Base-by-base conservation (phyloP, 495 filamentous ascomycete genomes). In the Acidomyces sp. region DNA sequence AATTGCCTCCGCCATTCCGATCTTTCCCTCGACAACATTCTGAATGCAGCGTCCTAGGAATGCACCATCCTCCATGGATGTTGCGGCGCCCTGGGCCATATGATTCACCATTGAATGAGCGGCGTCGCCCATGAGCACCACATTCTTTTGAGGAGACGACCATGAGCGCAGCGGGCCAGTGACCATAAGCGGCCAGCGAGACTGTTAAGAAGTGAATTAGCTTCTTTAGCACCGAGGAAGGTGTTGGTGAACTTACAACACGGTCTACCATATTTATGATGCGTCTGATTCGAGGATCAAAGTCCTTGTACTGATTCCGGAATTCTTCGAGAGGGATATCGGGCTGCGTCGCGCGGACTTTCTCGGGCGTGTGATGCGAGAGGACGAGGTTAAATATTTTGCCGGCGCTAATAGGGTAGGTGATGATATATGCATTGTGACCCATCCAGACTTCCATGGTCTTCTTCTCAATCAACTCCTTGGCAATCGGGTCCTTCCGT, bases 321-420 rank as follows among this genome's bases (percentile, higher is more conserved):
- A 61, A 40, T n/a, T 59, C 60, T 18, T 54, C 37, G 16, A 59
- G 56, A 33, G 59, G 55, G 3, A 59, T 41, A 15, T 55, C 39
- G 23, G 56, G 34, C 60, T 54, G 10, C 61, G 47, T 12, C 55
- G 46, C 24, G 57, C 43, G 5, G 59, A 52, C 2, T 35, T 20
- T 25, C 39, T 36, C 21, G 65, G 62, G 15, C 41, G 48, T 1
- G 37, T 29, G 7, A 44, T 39, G 1, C 50, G 43, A 15, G 61
- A 62, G 53, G n/a, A n/a, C 68, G 56, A 70, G 61, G 40, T 72
- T 70, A 46, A 70, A 69, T 3, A 58, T 48, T 30, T 57, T 63
- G 2, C 64, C 66, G 6, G 53, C 58, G 3, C 61, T 61, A n/a
- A 72, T 70, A 3, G 62, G 64, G 43, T 71, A 72, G 5, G 62